Base-by-base conservation (phyloP, 2,329 filamentous ascomycete species). In the Tetracladium maxilliforme region DNA sequence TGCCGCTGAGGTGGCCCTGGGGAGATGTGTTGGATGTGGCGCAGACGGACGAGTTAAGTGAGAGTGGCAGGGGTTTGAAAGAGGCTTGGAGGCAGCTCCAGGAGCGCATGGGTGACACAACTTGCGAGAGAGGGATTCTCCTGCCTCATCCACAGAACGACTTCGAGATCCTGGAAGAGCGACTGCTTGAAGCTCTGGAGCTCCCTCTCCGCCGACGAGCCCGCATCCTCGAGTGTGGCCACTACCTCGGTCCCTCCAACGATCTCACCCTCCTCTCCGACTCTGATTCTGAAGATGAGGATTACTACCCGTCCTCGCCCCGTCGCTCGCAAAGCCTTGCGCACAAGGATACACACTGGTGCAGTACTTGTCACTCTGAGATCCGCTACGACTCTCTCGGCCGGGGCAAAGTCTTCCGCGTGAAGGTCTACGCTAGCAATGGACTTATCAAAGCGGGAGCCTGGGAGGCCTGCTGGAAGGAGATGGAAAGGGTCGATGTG, bases 401-500 rank as follows among this genome's bases (percentile, higher is more conserved):
- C n/a, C n/a, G n/a, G n/a, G n/a, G 51, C 58, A 20, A 61, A 64
- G 4, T 65, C 24, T 90, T 82, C 59, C 67, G 73, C 16, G 64
- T 95, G 46, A 90, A 84, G 43, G 75, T 95, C 2, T 98, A 87
- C 42, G 90, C 90, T 1, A 87, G 84, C 26, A 98, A 95, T 48
- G 90, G 90, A 0, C 56, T 95, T 23, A 92, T 98, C 82, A 70
- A 74, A 30, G 75, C 82, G 5, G 83, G 83, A 1, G 87, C 90
- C 0, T 98, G 90, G 90, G 70, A 70, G 5, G 86, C 86, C 3
- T 87, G 82, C 30, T 98, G 87, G 87, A 79, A 71, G 38, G 87
- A 95, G 50, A 98, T 98, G 90, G 90, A 98, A 52, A 70, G 87
- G n/a, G 82, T 95, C 1, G 90, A 98, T 43, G 81, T 92, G 2